phyloP scores from a whole-genome alignment of 2,329 filamentous ascomycete genomes.

The Fusarium pininemorale region DNA sequence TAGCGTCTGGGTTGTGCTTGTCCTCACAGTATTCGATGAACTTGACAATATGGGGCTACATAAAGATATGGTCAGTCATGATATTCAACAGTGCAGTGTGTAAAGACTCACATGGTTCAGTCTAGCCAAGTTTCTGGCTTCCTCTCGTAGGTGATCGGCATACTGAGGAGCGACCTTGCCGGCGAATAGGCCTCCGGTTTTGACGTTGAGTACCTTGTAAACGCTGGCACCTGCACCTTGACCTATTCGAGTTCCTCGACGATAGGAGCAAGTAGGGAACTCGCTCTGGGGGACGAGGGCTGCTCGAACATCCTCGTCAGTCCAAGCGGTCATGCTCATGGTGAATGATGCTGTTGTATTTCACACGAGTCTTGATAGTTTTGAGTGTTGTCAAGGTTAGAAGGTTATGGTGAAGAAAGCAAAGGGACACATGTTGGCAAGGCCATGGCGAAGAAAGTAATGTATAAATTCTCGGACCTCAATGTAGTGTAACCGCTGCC shows the following conservation, averaged over 20 bases:
- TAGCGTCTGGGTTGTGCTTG: constrained; percentile 1
- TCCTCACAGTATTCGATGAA: constrained; percentile 44
- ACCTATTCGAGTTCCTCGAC: constrained; percentile 39
- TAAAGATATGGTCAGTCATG: not conserved
- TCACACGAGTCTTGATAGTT: not conserved
- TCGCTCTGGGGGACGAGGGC: constrained; percentile 14
- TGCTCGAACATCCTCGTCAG: constrained; percentile 24
- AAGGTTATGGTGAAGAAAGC: not conserved
- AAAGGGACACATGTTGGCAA: not conserved
- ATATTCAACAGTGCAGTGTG: not conserved
- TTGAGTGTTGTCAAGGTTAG: not conserved
- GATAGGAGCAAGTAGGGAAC: constrained; percentile 34
- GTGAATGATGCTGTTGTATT: not conserved
- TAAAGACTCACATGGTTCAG: constrained; percentile 40
- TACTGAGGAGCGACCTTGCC: constrained; percentile 41
- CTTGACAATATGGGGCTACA: constrained; percentile 43
- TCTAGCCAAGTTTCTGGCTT: constrained; percentile 35
- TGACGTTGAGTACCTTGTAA: constrained; percentile 41
- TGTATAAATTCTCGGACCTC: not conserved
- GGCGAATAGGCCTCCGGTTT: constrained; percentile 42
- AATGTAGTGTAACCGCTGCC: not conserved
- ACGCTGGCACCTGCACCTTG: constrained; percentile 43
- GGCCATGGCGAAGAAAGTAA: not conserved
- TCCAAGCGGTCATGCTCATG: constrained; percentile 25
- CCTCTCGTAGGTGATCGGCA: constrained; percentile 35